Evolutionary conservation across 2,329 filamentous ascomycete species (phyloP).

Genomic region (Ilyonectria destructans): DNA sequence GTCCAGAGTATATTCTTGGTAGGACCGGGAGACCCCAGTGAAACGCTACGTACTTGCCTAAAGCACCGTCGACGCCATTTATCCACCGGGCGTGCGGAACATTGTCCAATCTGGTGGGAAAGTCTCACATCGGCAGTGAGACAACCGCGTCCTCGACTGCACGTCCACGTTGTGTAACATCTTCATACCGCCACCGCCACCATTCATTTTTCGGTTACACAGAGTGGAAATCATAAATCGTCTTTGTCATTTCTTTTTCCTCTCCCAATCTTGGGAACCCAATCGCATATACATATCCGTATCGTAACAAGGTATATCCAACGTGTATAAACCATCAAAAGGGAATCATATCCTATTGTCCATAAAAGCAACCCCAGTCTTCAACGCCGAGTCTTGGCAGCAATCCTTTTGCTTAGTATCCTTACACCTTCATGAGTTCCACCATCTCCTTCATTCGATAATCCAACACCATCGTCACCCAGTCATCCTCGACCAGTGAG

Average conservation of each 20-base stretch:
- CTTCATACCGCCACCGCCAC: background rate
- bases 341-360: constrained; percentile 4
- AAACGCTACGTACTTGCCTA: too few species aligned
- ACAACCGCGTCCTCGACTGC: too few species aligned
- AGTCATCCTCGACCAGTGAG: constrained; percentile 75
- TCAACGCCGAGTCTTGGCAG: constrained; percentile 10
- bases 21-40: too few species aligned
- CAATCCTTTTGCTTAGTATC: background rate
- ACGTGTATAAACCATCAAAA: constrained; percentile 7
- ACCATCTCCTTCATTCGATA: constrained; percentile 76
- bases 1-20: too few species aligned
- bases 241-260: background rate
- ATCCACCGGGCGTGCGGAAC: background rate
- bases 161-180: background rate
- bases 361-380: constrained; percentile 38
- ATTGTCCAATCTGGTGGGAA: background rate
- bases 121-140: background rate
- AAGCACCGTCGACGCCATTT: background rate
- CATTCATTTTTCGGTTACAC: background rate
- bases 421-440: constrained; percentile 62
- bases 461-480: constrained; percentile 74
- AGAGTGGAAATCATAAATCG: too few species aligned
- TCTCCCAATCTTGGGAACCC: background rate
- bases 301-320: constrained; percentile 23
- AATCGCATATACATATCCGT: background rate